Evolutionary conservation across 2,329 filamentous ascomycete species (phyloP).

Genomic region (Phaeosphaeria sp.): DNA sequence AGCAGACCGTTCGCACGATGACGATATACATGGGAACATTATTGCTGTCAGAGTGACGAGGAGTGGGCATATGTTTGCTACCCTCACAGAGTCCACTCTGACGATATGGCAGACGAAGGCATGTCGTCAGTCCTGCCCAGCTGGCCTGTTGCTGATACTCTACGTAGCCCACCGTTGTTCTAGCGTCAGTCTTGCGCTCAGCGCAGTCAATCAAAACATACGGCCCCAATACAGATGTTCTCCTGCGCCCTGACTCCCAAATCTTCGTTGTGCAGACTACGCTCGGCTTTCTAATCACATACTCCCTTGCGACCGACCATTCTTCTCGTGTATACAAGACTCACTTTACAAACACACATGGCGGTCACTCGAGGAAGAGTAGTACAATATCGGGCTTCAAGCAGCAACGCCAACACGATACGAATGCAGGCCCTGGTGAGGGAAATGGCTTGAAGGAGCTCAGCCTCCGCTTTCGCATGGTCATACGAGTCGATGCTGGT

Average conservation of each 20-base stretch:
- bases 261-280: slow-evolving; percentile 91
- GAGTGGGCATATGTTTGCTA: slow-evolving; percentile 82
- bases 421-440: slow-evolving; percentile 74
- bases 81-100: slow-evolving; percentile 82
- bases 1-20: slow-evolving; percentile 22
- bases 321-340: slow-evolving; percentile 85
- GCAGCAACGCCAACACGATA: slow-evolving; percentile 46
- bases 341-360: slow-evolving; percentile 67
- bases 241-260: slow-evolving; percentile 88
- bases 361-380: slow-evolving; percentile 58
- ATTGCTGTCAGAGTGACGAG: slow-evolving; percentile 78
- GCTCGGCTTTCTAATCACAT: slow-evolving; percentile 88
- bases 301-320: slow-evolving; percentile 85
- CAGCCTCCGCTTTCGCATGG: slow-evolving; percentile 92
- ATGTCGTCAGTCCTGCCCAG: slow-evolving; percentile 37
- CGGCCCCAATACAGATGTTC: slow-evolving; percentile 81
- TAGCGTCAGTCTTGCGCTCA: slow-evolving; percentile 86
- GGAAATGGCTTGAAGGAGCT: slow-evolving; percentile 83
- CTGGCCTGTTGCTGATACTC: slow-evolving; percentile 28
- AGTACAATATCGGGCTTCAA: slow-evolving; percentile 48
- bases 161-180: slow-evolving; percentile 80
- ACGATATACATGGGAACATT: slow-evolving; percentile 66
- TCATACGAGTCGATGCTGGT: slow-evolving; percentile 96
- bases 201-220: slow-evolving; percentile 79
- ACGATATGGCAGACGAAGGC: slow-evolving; percentile 98